These are phyloP conservation scores for Tetrapisispora namnaoensis DNA, from an alignment of 805 yeast species.

Conservation along the genomic window DNA sequence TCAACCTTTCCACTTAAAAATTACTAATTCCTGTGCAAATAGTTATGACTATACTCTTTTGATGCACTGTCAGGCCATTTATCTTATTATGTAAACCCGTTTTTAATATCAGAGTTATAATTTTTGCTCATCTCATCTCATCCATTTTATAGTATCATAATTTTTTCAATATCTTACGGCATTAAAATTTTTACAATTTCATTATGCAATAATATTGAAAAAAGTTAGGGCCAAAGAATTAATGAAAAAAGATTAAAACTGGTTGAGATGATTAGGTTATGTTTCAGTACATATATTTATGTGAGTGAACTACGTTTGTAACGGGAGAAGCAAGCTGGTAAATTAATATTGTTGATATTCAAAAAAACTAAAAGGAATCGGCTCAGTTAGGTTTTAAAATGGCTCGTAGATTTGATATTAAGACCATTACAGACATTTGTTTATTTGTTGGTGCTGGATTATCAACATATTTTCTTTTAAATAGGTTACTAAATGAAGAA, in stretches of 20 bases:
- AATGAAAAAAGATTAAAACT: not conserved
- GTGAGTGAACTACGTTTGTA: too few species aligned
- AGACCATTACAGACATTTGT: slow-evolving; percentile 37
- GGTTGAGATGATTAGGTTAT: not conserved
- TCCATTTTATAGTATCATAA: not conserved
- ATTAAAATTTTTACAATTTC: not conserved
- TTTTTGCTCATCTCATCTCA: not conserved
- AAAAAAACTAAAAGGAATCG: too few species aligned
- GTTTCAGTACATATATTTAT: too few species aligned
- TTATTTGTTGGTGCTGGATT: slow-evolving; percentile 54
- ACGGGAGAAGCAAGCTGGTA: too few species aligned
- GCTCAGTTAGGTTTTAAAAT: slow-evolving; percentile 6
- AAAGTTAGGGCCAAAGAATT: too few species aligned
- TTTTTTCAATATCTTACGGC: not conserved
- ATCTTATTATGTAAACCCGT: too few species aligned
- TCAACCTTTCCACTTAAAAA: not conserved
- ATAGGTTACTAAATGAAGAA: slow-evolving; percentile 35
- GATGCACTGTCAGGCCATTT: too few species aligned
- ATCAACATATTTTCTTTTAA: slow-evolving; percentile 56
- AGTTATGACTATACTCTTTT: too few species aligned
- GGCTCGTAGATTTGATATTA: slow-evolving; percentile 32
- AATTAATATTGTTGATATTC: too few species aligned
- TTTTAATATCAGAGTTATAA: too few species aligned
- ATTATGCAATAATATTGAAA: not conserved
- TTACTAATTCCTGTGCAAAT: not conserved